These are phyloP conservation scores for Cryptococcus sp. DNA, from an alignment of 1,284 basidiomycete species.

Conservation along the genomic window DNA sequence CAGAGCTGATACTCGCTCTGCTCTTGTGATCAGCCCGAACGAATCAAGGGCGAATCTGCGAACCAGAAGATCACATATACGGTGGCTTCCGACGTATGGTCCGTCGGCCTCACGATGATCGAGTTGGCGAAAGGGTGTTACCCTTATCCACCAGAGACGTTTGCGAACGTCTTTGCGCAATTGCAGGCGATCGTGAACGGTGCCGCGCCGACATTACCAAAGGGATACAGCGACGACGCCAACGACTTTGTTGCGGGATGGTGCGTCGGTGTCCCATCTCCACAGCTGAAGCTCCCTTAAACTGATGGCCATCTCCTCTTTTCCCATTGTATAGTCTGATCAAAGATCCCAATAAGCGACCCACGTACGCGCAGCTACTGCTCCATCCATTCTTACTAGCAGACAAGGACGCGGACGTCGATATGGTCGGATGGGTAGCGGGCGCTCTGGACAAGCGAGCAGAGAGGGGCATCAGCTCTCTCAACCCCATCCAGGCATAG, in stretches of 20 bases:
- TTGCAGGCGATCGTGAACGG: conserved; percentile 95
- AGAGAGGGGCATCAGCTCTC: conserved; percentile 35
- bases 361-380: conserved; percentile 82
- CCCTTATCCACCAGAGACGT: conserved; percentile 98
- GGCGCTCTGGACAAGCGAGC: conserved; percentile 61
- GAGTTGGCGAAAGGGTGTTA: conserved; percentile 91
- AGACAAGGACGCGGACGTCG: conserved; percentile 64
- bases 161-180: conserved; percentile 94
- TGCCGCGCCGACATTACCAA: conserved; percentile 81
- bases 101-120: conserved; percentile 91
- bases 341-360: conserved; percentile 75
- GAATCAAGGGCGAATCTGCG: conserved; percentile 91
- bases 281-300: not conserved
- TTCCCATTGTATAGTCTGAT: conserved; percentile 60
- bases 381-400: conserved; percentile 70
- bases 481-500: conserved; percentile 34
- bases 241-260: conserved; percentile 58
- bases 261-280: conserved; percentile 45
- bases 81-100: conserved; percentile 97
- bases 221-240: conserved; percentile 54
- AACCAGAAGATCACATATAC: conserved; percentile 87
- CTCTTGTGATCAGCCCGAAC: conserved; percentile 69
- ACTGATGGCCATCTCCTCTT: not conserved
- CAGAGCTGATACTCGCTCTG: not conserved
- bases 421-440: conserved; percentile 81